phyloP scores from a whole-genome alignment of 2,329 filamentous ascomycete genomes.

The Emergomyces pasteurianus region DNA sequence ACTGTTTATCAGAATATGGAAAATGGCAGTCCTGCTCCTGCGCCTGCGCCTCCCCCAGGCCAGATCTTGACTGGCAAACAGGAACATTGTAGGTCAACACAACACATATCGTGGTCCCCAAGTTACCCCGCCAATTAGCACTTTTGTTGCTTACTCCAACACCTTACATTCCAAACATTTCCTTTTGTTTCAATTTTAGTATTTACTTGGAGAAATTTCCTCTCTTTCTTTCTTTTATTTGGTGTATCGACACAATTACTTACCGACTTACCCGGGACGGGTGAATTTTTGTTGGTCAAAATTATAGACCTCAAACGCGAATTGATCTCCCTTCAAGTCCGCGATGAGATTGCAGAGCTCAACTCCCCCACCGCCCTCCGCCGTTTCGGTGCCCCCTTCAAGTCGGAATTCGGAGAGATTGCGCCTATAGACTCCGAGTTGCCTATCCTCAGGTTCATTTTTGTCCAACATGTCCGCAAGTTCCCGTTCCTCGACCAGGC shows the following conservation, averaged over 20 bases:
- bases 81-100: slow-evolving; percentile 79
- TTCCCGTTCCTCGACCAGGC: slow-evolving; percentile 97
- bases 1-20: slow-evolving; percentile 5
- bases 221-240: not conserved
- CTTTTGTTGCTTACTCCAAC: too few relatives aligned
- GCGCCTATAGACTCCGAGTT: slow-evolving; percentile 87
- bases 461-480: slow-evolving; percentile 93
- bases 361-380: slow-evolving; percentile 90
- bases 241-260: not conserved
- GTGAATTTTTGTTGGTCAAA: too few relatives aligned
- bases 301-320: slow-evolving; percentile 80
- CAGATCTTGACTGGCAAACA: slow-evolving; percentile 81
- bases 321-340: slow-evolving; percentile 78
- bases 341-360: slow-evolving; percentile 81
- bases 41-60: slow-evolving; percentile 19
- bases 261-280: not conserved
- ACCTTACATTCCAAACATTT: too few relatives aligned
- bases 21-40: not conserved
- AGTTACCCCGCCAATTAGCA: not conserved
- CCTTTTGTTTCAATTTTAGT: too few relatives aligned
- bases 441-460: slow-evolving; percentile 88
- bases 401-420: slow-evolving; percentile 82
- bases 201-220: too few relatives aligned
- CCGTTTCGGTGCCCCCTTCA: slow-evolving; percentile 91
- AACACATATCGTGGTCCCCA: not conserved